Evolutionary conservation across 495 filamentous ascomycete genomes (phyloP).

Genomic region (Talaromyces borbonicus): DNA sequence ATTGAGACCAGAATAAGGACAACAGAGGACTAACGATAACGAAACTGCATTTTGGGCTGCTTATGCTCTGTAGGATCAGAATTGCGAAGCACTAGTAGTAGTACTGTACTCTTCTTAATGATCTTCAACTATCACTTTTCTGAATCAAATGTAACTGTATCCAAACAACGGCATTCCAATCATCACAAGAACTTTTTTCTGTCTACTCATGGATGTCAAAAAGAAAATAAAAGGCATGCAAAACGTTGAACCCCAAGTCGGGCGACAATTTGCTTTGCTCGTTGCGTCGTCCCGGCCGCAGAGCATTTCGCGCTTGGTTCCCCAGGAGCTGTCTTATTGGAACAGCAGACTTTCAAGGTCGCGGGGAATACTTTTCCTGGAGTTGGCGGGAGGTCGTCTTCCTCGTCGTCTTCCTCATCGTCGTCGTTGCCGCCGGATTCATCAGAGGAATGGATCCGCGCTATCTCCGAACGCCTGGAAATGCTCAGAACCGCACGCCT

Average conservation of each 20-base stretch:
- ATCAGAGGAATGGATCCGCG: constrained; percentile 16
- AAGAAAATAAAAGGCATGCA: too few relatives aligned
- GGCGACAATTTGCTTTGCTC: too few relatives aligned
- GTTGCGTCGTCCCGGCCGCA: neutral
- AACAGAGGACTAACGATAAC: too few relatives aligned
- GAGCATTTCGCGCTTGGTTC: neutral
- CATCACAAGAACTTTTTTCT: neutral
- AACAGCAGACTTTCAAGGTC: neutral
- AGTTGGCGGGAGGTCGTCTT: constrained; percentile 8
- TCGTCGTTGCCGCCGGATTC: constrained; percentile 36
- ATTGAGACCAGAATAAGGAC: too few relatives aligned
- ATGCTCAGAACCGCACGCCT: constrained; percentile 28
- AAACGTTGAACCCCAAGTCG: too few relatives aligned
- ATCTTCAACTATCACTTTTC: too few relatives aligned
- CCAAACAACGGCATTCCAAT: too few relatives aligned
- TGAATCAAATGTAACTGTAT: too few relatives aligned
- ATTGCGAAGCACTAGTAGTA: too few relatives aligned
- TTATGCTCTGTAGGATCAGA: too few relatives aligned
- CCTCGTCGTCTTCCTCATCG: constrained; percentile 46
- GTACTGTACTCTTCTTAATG: too few relatives aligned
- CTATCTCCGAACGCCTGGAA: constrained; percentile 29
- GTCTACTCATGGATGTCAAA: neutral
- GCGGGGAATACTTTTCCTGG: neutral
- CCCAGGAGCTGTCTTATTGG: neutral
- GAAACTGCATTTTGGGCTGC: too few relatives aligned